Conservation (phyloP, 257 asterid genomes). For the Hygrophila difformis region DNA sequence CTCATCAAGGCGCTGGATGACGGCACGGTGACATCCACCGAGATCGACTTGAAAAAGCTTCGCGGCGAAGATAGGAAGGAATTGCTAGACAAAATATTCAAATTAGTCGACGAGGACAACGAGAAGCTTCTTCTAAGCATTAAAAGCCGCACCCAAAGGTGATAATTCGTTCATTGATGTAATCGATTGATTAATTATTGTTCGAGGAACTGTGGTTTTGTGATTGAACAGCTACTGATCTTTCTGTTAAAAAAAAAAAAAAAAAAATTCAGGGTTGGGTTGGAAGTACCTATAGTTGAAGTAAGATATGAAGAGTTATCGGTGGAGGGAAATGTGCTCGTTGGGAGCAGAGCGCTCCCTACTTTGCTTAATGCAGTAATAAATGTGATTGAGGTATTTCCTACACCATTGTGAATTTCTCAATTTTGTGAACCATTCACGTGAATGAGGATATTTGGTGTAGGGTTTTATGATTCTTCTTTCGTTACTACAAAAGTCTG, state of each 20-base stretch:
- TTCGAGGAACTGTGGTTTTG: not conserved
- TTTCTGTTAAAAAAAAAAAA: no score
- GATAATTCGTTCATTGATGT: no score
- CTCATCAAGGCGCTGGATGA: conserved; percentile 18
- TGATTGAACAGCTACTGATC: no score
- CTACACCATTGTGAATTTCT: not conserved
- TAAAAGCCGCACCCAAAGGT: conserved; percentile 22
- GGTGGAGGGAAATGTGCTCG: conserved; percentile 28
- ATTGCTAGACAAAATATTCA: conserved; percentile 14
- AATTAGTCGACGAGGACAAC: conserved; percentile 24
- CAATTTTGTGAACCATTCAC: not conserved
- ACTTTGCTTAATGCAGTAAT: conserved; percentile 25
- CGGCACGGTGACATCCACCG: conserved; percentile 16
- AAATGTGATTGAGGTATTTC: conserved; percentile 22
- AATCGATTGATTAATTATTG: no score
- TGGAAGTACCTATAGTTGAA: conserved; percentile 24
- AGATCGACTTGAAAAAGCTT: conserved; percentile 24
- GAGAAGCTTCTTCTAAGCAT: conserved; percentile 27
- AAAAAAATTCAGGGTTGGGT: conserved; percentile 28
- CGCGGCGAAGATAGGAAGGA: conserved; percentile 13
- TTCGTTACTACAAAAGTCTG: not conserved
- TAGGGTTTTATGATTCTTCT: no score
- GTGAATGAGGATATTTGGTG: no score
- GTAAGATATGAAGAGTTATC: conserved; percentile 25
- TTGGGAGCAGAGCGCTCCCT: conserved; percentile 31